These are phyloP conservation scores for Chaetomidium leptoderma DNA, from an alignment of 495 filamentous ascomycete genomes.

Conservation along the genomic window DNA sequence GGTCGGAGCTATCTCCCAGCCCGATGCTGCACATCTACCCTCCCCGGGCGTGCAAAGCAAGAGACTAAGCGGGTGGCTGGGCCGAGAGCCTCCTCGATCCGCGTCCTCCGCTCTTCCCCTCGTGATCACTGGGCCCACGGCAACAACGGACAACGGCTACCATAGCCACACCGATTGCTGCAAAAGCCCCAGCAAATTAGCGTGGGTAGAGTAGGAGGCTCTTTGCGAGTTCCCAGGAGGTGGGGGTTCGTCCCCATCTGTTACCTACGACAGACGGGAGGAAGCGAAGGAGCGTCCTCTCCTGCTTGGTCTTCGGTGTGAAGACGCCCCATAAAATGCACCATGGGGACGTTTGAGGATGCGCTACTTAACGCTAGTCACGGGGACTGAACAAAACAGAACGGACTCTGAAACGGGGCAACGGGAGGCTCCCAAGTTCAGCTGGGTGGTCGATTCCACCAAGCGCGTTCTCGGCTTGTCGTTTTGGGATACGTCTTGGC, in stretches of 20 bases:
- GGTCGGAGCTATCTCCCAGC: neutral
- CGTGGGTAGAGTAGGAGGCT: neutral
- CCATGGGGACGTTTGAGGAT: neutral
- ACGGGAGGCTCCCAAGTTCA: neutral
- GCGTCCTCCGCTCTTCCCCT: neutral
- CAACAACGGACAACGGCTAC: neutral
- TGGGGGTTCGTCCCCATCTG: neutral
- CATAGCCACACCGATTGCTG: constrained; percentile 10
- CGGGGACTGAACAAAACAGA: no score
- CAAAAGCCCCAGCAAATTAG: no score
- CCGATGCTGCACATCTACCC: neutral
- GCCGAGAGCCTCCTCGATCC: neutral
- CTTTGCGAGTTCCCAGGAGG: neutral
- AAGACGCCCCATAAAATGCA: neutral
- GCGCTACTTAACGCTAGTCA: neutral
- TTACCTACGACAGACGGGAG: neutral
- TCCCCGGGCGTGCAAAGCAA: neutral
- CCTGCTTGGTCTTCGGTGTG: constrained; percentile 3
- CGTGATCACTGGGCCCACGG: neutral
- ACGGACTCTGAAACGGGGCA: neutral
- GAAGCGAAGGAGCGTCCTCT: neutral
- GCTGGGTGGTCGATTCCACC: neutral
- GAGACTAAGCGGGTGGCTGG: neutral
- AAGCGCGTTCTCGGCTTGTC: neutral
- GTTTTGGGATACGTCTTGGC: constrained; percentile 5